A percentile compares a stretch with the other conserved stretches of the same genome.
Conservation (phyloP, 441 rosid genomes). For the Hura crepitans region DNA sequence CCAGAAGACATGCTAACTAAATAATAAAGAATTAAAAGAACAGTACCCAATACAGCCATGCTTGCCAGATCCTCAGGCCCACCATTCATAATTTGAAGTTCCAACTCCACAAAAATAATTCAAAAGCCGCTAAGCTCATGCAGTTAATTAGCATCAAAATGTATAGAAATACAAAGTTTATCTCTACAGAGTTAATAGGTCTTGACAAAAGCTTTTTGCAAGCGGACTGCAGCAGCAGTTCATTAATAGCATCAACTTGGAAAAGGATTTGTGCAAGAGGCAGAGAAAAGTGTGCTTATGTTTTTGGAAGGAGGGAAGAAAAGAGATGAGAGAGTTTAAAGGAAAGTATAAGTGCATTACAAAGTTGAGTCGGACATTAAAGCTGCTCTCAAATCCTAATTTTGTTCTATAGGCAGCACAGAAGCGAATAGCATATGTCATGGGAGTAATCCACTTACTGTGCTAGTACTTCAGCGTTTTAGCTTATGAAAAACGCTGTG, state of each 20-base stretch:
- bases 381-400: conserved; percentile 4
- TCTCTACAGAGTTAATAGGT: not conserved
- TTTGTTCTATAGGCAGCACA: not conserved
- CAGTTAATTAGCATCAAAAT: not conserved
- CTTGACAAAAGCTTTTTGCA: not conserved
- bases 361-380: not conserved
- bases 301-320: not conserved
- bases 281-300: not conserved
- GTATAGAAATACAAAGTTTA: not conserved
- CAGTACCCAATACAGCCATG: not conserved
- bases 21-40: not conserved
- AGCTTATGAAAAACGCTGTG: not conserved
- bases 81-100: not conserved
- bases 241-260: not conserved
- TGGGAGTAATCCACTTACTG: not conserved
- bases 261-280: not conserved
- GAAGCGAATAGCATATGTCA: not conserved
- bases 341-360: not conserved
- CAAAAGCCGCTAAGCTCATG: not conserved
- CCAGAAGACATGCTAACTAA: too few species aligned
- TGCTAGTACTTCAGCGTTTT: not conserved
- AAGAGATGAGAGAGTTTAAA: not conserved
- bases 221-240: not conserved
- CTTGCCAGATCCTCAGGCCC: not conserved
- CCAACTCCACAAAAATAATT: not conserved